phyloP scores from a whole-genome alignment of 441 rosid species.

The Croton setiger region DNA sequence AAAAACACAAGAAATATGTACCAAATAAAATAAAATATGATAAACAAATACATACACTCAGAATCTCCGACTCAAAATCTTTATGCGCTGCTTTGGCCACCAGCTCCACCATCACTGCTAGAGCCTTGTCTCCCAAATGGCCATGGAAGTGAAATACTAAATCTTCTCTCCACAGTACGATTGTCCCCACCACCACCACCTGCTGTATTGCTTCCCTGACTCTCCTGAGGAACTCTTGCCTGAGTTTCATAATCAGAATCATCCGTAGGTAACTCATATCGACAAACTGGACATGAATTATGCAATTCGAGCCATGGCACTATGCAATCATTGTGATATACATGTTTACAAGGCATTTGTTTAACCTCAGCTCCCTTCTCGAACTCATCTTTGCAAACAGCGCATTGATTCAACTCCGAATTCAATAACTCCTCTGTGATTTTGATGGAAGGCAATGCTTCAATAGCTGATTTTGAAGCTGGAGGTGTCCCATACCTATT shows the following conservation, averaged over 20 bases:
- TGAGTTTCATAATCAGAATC: constrained; percentile 14
- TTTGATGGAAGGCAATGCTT: constrained; percentile 45
- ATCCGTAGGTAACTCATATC: constrained; percentile 54
- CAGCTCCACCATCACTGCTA: constrained; percentile 18
- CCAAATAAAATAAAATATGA: background rate
- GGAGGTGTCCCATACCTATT: constrained; percentile 77
- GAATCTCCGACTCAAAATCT: constrained; percentile 3
- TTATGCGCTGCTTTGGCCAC: constrained; percentile 19
- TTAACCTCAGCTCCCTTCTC: constrained; percentile 49
- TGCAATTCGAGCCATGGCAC: constrained; percentile 59
- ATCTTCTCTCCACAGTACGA: constrained; percentile 17
- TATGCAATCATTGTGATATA: constrained; percentile 66
- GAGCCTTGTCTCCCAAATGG: constrained; percentile 21
- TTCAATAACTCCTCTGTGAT: constrained; percentile 35
- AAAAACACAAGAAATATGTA: background rate
- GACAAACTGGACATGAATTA: constrained; percentile 71
- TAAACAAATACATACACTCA: constrained; percentile 1
- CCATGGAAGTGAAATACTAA: constrained; percentile 21
- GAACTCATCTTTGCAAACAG: constrained; percentile 69
- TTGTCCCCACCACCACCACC: constrained; percentile 8
- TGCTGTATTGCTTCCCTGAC: constrained; percentile 14
- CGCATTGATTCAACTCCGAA: constrained; percentile 62
- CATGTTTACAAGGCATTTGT: constrained; percentile 74
- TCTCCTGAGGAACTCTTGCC: constrained; percentile 2
- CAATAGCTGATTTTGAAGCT: constrained; percentile 61